These are phyloP conservation scores for Ceratocystis ficicola DNA, from an alignment of 2,329 filamentous ascomycete species.

Conservation along the genomic window DNA sequence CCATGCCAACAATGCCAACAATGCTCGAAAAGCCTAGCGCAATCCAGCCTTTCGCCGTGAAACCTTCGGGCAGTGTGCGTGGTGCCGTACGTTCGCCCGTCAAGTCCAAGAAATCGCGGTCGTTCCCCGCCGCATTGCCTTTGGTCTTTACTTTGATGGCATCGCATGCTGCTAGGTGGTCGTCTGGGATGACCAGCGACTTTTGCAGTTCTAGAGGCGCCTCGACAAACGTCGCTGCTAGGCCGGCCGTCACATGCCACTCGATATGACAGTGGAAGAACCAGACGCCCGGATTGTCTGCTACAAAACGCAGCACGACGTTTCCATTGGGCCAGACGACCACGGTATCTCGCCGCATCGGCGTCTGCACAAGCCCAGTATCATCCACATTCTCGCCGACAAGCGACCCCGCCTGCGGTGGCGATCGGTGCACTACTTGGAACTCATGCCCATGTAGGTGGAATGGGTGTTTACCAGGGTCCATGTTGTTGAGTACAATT, in stretches of 20 bases:
- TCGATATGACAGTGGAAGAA: conserved; percentile 72
- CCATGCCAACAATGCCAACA: conserved; percentile 55
- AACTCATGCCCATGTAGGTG: conserved; percentile 69
- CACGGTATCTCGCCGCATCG: conserved; percentile 57
- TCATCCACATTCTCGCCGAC: conserved; percentile 35
- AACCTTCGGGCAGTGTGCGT: conserved; percentile 51
- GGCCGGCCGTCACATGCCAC: conserved; percentile 60
- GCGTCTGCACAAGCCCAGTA: conserved; percentile 39
- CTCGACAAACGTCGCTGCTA: conserved; percentile 53
- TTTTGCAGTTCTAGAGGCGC: conserved; percentile 51
- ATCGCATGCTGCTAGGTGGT: conserved; percentile 47
- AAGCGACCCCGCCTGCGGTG: conserved; percentile 46
- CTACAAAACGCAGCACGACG: conserved; percentile 54
- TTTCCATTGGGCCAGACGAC: conserved; percentile 54
- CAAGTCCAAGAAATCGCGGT: conserved; percentile 49
- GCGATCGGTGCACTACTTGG: conserved; percentile 51
- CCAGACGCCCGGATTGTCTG: conserved; percentile 56
- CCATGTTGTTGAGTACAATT: conserved; percentile 65
- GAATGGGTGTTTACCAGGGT: conserved; percentile 60
- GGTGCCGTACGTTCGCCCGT: conserved; percentile 46
- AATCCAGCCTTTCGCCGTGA: conserved; percentile 58
- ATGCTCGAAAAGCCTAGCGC: conserved; percentile 62
- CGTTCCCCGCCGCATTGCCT: conserved; percentile 69
- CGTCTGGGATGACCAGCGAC: conserved; percentile 45
- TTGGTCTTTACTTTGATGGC: conserved; percentile 37